Evolutionary conservation across 768 basidiomycete species (phyloP).

Genomic region (Suillus brevipes): DNA sequence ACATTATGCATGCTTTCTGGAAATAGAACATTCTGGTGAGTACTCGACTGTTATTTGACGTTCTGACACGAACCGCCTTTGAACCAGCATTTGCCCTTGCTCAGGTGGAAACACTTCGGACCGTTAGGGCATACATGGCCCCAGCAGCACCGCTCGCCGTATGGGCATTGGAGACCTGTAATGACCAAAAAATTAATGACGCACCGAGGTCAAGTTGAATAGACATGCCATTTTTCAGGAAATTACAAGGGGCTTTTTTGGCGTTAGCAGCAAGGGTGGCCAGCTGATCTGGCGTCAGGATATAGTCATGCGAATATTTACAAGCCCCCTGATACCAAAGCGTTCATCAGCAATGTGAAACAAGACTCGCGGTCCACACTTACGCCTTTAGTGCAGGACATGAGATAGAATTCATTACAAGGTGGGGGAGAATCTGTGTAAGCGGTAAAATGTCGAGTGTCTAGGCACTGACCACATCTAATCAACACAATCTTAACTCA

Average conservation of each 20-base stretch:
- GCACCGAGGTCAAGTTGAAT: neutral
- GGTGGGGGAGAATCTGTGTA: constrained; percentile 79
- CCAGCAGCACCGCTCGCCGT: constrained; percentile 77
- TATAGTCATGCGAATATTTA: constrained; percentile 84
- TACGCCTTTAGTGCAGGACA: constrained; percentile 80
- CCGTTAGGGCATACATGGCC: constrained; percentile 83
- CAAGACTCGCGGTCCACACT: constrained; percentile 18
- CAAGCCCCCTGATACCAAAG: constrained; percentile 51
- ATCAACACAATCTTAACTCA: constrained; percentile 37
- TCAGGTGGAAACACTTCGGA: constrained; percentile 63
- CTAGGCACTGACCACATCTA: constrained; percentile 3
- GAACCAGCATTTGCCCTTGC: constrained; percentile 87
- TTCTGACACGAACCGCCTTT: constrained; percentile 55
- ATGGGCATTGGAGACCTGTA: constrained; percentile 71
- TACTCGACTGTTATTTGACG: neutral
- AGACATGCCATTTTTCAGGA: constrained; percentile 68
- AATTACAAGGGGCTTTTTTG: constrained; percentile 85
- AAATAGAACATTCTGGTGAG: neutral
- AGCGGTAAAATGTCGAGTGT: constrained; percentile 10
- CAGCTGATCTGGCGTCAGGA: constrained; percentile 69
- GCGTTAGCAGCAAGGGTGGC: constrained; percentile 71
- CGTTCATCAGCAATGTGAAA: constrained; percentile 15
- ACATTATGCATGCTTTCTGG: constrained; percentile 44
- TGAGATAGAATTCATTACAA: constrained; percentile 83
- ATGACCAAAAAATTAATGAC: constrained; percentile 9